Base-by-base conservation (phyloP, 257 asterid species). In the Echites panduratus region DNA sequence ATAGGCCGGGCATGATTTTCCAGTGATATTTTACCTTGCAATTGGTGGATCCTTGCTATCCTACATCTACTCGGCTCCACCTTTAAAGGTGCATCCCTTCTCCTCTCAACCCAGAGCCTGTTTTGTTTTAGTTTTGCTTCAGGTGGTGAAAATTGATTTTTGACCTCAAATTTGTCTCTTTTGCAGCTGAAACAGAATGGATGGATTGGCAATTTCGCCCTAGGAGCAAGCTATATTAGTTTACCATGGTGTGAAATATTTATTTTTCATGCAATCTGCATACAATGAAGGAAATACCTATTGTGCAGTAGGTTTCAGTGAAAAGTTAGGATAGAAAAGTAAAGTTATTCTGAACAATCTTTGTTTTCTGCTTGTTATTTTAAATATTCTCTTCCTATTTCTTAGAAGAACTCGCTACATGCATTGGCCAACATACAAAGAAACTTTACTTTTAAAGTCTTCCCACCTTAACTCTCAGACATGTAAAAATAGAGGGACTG, bases 21-120 rank as follows among this genome's bases (percentile, higher is more conserved):
- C 97, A 5, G 84, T 79, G 74, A 83, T 94, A 85, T 91, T 94
- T 83, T 91, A 86, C 87, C 97, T 94, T 53, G 97, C 99, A 29
- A 7, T 91, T 50, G 99, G 99, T 73, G 97, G 99, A 80, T 94
- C 97, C 77, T 82, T 94, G 87, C 77, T 94, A 53, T 94, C 99
- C 43, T 94, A 94, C 87, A 91, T 94, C 75, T 94, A 94, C 80
- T 94, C 99, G 71, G 97, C 99, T 76, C 99, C 99, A 48, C 97
- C 99, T 58, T 78, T 94, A 54, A 94, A 94, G 99, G 99, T 91
- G 68, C 40, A 72, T 20, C 67, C 44, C 61, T 61, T 48, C 71
- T 53, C 70, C 79, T 77, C 72, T 40, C 50, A 66, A 64, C 68
- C 73, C 53, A 26, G 70, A 70, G 32, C 40, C n/a, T 58, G 27